Percentiles rank a stretch among this genome's conserved stretches.
These are phyloP conservation scores for Trifolium pratense DNA, from an alignment of 306 rosid species.

Conservation along the genomic window DNA sequence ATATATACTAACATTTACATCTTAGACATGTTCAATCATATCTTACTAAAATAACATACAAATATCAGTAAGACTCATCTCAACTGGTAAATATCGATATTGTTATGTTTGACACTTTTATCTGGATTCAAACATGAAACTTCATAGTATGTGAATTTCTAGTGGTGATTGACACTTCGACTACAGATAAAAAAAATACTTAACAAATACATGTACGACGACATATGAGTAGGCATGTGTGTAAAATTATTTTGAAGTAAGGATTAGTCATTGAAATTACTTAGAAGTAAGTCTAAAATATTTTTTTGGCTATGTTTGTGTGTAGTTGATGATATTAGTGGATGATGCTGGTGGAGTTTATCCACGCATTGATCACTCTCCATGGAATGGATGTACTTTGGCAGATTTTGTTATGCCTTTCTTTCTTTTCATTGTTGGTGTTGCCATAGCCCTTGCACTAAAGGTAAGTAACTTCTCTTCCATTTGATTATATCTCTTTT, in stretches of 20 bases:
- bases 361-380: slow-evolving; percentile 84
- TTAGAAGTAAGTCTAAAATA: not conserved
- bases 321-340: slow-evolving; percentile 80
- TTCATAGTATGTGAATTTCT: too few species aligned
- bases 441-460: slow-evolving; percentile 85
- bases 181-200: too few species aligned
- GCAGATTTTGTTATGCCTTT: slow-evolving; percentile 95
- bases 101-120: too few species aligned
- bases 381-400: slow-evolving; percentile 94
- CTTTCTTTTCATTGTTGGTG: slow-evolving; percentile 94
- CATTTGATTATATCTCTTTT: not conserved
- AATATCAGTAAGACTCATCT: too few species aligned
- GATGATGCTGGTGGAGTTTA: slow-evolving; percentile 87
- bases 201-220: too few species aligned
- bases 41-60: too few species aligned
- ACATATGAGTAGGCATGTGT: too few species aligned
- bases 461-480: slow-evolving; percentile 59
- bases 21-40: too few species aligned
- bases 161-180: too few species aligned
- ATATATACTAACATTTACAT: too few species aligned
- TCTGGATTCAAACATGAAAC: too few species aligned
- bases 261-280: not conserved
- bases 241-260: not conserved
- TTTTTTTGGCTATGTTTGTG: not conserved
- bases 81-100: too few species aligned